Evolutionary conservation across 2,329 filamentous ascomycete genomes (phyloP), one percentile per base, ranked within the genome.

Genomic region (Hypoxylon sp.): DNA sequence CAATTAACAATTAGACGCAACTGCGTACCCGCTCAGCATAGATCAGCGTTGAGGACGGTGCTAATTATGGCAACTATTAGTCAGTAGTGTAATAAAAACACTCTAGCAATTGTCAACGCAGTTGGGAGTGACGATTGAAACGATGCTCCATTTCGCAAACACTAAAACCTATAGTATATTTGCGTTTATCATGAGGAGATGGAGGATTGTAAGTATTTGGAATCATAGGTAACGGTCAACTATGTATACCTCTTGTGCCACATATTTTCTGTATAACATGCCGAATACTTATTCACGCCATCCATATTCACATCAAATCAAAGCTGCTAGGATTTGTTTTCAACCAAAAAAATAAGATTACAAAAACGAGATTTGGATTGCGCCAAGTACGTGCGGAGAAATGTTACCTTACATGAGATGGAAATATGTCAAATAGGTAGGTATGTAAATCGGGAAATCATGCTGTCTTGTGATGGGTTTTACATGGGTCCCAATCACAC

Each of bases 401-500:
- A 63, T 59, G 50, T 37, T 42, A 51, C 55, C 52, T 14, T 61
- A 29, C 4, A 31, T 9, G 35, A 46, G 44, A 55, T 42, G 26
- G 14, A 26, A 22, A 52, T 47, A 53, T 24, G 9, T 26, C n/a
- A 17, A 54, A 54, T 47, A 53, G n/a, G 26, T 22, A 57, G 14
- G n/a, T n/a, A n/a, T n/a, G 44, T 17, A 39, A 39, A 26, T 58
- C 17, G 44, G 26, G 17, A 17, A 33, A 37, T n/a, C 10, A 29
- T 42, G 17, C 10, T 19, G 33, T 42, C 44, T 26, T 63, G 46
- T 63, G 60, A 63, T 29, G 44, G 39, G 24, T 51, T 10, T 39
- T 42, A 54, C 50, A 33, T 33, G 62, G 50, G 39, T 50, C 17
- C 50, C 3, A 33, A 54, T 60, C 42, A 55, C 50, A 65, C 55